Evolutionary conservation across 2,329 filamentous ascomycete species (phyloP), one percentile per base, ranked within the genome.

Genomic region (Microdochium nivale): DNA sequence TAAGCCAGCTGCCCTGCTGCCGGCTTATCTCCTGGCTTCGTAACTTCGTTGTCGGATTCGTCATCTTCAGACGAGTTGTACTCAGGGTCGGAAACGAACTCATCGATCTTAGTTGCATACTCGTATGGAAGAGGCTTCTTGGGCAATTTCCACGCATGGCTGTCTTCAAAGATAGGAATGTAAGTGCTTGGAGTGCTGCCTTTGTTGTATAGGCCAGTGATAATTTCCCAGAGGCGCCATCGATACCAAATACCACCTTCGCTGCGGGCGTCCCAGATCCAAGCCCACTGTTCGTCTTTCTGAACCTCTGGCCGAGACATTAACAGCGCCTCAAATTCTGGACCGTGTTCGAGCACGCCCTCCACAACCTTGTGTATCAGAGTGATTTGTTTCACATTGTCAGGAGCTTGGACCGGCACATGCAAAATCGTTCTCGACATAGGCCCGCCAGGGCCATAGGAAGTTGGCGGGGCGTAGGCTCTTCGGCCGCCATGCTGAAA

Each of bases 321-420:
- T 7, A 99, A 77, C 2, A 95, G 74, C 4, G 91, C 90, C 68
- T 99, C 94, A 54, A 96, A 95, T 62, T 94, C 89, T 0, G 88
- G 83, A 0, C 91, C 90, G 58, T 94, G 83, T 23, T 83, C 81
- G 9, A 96, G 72, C 0, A 97, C 75, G 2, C 80, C 79, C 62
- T 97, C 92, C 32, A 95, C 78, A 0, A 90, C 87, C 65, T 87
- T 91, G 70, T 97, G 92, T 54, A 97, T 95, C 46, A 95, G 77
- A 53, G 84, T 84, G 1, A 96, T 73, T 55, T 87, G 86, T 57
- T 83, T 86, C 49, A 96, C 79, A 59, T 96, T 87, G 5, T 80
- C 77, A 1, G 92, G 92, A 7, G 86, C 77, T 55, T 82, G 81
- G 13, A 96, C 86, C 1, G 85, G 83, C 25, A 91, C 85, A 58